Percentiles rank a stretch among this genome's conserved stretches.
phyloP scores from a whole-genome alignment of 2,329 filamentous ascomycete species.

The Beauveria sp. region DNA sequence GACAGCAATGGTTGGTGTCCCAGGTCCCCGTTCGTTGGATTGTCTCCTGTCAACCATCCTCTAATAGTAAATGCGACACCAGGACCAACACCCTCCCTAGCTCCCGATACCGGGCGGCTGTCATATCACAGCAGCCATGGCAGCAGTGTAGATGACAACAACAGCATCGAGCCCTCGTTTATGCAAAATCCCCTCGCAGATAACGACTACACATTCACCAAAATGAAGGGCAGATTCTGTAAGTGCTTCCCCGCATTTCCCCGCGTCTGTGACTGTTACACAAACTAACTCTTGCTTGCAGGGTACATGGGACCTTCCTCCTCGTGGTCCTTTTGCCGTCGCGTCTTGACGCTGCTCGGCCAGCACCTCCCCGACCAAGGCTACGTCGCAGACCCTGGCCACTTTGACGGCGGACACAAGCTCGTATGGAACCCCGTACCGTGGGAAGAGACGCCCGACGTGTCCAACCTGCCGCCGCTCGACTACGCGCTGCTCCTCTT shows the following conservation, averaged over 20 bases:
- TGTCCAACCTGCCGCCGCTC: conserved; percentile 19
- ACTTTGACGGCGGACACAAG: conserved; percentile 25
- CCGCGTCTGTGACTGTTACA: not conserved
- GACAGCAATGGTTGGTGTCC: conserved; percentile 8
- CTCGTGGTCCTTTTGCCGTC: conserved; percentile 29
- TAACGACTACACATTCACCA: conserved; percentile 24
- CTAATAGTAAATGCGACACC: not conserved
- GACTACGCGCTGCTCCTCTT: conserved; percentile 19
- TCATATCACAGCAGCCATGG: conserved; percentile 10
- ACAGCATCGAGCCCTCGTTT: conserved; percentile 9
- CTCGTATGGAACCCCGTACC: conserved; percentile 21
- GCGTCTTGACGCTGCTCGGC: conserved; percentile 25
- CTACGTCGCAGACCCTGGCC: conserved; percentile 23
- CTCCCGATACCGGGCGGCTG: conserved; percentile 5
- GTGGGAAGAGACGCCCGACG: conserved; percentile 19
- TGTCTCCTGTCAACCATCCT: not conserved
- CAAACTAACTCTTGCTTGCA: conserved; percentile 7
- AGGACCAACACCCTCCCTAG: conserved; percentile 8
- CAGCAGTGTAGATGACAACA: conserved; percentile 7
- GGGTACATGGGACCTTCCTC: conserved; percentile 30
- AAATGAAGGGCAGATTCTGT: conserved; percentile 25
- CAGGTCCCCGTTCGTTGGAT: not conserved
- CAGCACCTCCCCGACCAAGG: conserved; percentile 25
- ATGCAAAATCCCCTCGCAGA: conserved; percentile 24
- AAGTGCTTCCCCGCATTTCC: not conserved